These are phyloP conservation scores for Pythium rishiriense DNA, from an alignment of 352 stramenopile species.

Conservation along the genomic window DNA sequence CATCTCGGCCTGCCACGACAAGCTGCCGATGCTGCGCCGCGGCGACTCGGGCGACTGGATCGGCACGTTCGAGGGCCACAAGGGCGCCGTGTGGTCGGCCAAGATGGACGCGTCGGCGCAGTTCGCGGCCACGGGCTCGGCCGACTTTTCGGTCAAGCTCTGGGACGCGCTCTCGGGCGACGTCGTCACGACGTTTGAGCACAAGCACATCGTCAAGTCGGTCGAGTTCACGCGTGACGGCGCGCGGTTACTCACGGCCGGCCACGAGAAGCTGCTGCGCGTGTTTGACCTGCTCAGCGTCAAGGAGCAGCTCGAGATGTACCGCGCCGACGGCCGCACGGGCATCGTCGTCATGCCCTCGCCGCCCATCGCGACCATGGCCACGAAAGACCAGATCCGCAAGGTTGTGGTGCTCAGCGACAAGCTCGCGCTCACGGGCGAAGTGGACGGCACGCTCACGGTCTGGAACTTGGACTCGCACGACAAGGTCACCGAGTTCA, in stretches of 20 bases:
- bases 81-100: slow-evolving; percentile 92
- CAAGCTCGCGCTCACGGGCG: slow-evolving; percentile 55
- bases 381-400: slow-evolving; percentile 68
- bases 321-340: slow-evolving; percentile 58
- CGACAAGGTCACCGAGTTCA: slow-evolving; percentile 47
- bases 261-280: slow-evolving; percentile 94
- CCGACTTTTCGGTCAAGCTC: slow-evolving; percentile 95
- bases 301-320: slow-evolving; percentile 62
- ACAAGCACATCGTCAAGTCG: slow-evolving; percentile 97
- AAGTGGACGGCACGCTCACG: slow-evolving; percentile 70
- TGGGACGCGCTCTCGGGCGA: slow-evolving; percentile 97
- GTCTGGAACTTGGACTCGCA: slow-evolving; percentile 70
- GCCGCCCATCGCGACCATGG: slow-evolving; percentile 53
- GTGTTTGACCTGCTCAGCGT: slow-evolving; percentile 86
- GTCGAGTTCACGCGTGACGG: slow-evolving; percentile 92
- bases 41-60: slow-evolving; percentile 93
- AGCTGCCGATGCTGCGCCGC: slow-evolving; percentile 86
- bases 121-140: slow-evolving; percentile 89
- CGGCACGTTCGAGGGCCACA: slow-evolving; percentile 97
- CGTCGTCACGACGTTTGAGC: slow-evolving; percentile 90
- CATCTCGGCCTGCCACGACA: slow-evolving; percentile 87
- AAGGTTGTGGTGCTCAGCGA: slow-evolving; percentile 74
- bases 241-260: slow-evolving; percentile 87
- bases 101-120: slow-evolving; percentile 84
- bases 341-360: slow-evolving; percentile 59